Evolutionary conservation across 495 filamentous ascomycete species (phyloP), one percentile per base, ranked within the genome.

Genomic region (Bombardia bombarda): DNA sequence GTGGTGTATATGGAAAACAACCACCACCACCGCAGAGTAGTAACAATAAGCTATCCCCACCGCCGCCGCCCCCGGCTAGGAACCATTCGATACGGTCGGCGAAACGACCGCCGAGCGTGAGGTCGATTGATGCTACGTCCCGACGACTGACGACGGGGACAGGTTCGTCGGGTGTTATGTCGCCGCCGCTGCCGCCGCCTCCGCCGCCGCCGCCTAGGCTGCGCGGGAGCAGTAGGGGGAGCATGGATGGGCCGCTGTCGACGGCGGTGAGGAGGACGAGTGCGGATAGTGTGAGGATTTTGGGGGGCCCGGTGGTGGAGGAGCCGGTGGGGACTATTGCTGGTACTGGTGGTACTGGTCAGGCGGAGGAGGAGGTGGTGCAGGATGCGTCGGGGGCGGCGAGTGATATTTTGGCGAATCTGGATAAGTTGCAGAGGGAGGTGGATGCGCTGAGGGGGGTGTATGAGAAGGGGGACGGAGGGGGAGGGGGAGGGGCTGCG

Each of bases 371-470:
- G 12, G 42, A 31, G 9, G 49, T n/a, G 12, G 28, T 14, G 2
- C n/a, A 21, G 19, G 32, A 17, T 3, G 9, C 35, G 31, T 21
- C 21, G 22, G 25, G 45, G 33, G 46, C 32, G 36, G 69, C 66
- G 4, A 66, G 62, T 23, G 77, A 82, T 55, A 79, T 85, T 31
- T 48, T 87, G 44, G 83, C 80, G 2, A 81, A 85, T 62, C 63
- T 87, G 26, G 68, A 75, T 6, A 74, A 77, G 35, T 58, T 87
- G 44, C 83, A 83, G 59, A 75, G 70, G 59, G 83, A 87, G 56
- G 83, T 87, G 34, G 82, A 87, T 62, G 79, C 78, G 36, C 56
- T 85, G 25, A 71, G 80, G 48, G 79, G 76, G 1, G 72, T 73
- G 44, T 79, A 73, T 47, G 70, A 68, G 22, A 53, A 50, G 19